Evolutionary conservation across 192 early-diverging fungal species (phyloP), one percentile per base, ranked within the genome.

Genomic region (Coemansia sp.): DNA sequence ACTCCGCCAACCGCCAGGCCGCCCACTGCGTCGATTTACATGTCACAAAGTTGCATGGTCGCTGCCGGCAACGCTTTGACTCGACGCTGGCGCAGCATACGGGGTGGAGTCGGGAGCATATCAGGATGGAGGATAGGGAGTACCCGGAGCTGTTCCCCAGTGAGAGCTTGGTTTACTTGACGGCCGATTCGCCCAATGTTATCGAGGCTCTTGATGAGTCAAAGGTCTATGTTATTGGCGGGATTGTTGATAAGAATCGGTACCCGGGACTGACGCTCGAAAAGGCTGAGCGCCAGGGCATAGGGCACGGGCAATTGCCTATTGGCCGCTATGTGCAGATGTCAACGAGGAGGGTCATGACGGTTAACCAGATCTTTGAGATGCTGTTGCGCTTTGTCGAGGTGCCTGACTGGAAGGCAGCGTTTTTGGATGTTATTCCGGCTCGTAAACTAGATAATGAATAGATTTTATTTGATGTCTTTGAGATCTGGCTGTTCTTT

Each of bases 311-410:
- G 24, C 85, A 87, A 66, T 84, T 99, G 57, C 95, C 95, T 1
- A 94, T 99, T 64, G 90, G 86, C 5, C 83, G 94, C 35, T 93
- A 91, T 69, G 83, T 99, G 38, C 73, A 90, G 57, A 82, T 99
- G 85, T 71, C 83, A 6, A 85, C 90, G 31, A 78, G 97, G 16
- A 91, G 91, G 53, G 90, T 99, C 5, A 74, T 99, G 43, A 94
- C 97, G 7, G 91, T 96, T 24, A 99, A 99, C 80, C 96, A 98
- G 73, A 93, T 98, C 31, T 90, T 91, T 62, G 94, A 96, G 66
- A 97, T 96, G 70, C 86, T 99, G 65, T 24, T 92, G 5, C 76
- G 87, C 63, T 96, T 87, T 69, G 69, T 95, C 5, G 92, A 94
- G 24, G 68, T 70, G 9, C 70, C 77, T 8, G 89, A 95, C 81